Conservation (phyloP, 2,329 filamentous ascomycete genomes). For the Colletotrichum liriopes region DNA sequence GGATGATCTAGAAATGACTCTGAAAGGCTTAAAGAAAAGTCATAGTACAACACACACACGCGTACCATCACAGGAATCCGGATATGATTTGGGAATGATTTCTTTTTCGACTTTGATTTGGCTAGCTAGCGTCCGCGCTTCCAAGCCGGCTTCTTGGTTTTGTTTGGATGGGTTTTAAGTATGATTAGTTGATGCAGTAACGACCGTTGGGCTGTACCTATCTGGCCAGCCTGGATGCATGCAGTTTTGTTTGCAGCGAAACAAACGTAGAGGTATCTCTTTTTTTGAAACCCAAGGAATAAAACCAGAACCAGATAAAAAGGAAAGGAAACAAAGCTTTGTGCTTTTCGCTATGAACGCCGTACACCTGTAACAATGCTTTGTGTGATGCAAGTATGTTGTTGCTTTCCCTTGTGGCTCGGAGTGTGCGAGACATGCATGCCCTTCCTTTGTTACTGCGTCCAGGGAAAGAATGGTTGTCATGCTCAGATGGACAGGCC, state of each 20-base stretch:
- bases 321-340: not conserved
- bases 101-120: not conserved
- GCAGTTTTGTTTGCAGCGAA: not conserved
- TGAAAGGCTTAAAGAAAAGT: not conserved
- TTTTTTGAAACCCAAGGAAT: constrained; percentile 2
- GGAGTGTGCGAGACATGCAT: constrained; percentile 22
- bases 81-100: not conserved
- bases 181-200: constrained; percentile 24
- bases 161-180: not conserved
- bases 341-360: constrained; percentile 30
- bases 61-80: not conserved
- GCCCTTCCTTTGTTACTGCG: not conserved
- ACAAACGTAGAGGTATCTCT: constrained; percentile 9
- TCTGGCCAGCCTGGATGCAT: constrained; percentile 1
- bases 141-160: not conserved
- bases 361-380: constrained; percentile 38
- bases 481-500: constrained; percentile 51
- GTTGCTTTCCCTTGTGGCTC: constrained; percentile 21
- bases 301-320: constrained; percentile 1
- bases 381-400: constrained; percentile 6
- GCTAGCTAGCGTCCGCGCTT: not conserved
- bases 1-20: not conserved
- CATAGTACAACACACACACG: not conserved
- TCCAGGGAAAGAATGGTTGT: not conserved
- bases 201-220: constrained; percentile 1